These are phyloP conservation scores for Echinosophora koreensis DNA, from an alignment of 306 rosid species.

Conservation along the genomic window DNA sequence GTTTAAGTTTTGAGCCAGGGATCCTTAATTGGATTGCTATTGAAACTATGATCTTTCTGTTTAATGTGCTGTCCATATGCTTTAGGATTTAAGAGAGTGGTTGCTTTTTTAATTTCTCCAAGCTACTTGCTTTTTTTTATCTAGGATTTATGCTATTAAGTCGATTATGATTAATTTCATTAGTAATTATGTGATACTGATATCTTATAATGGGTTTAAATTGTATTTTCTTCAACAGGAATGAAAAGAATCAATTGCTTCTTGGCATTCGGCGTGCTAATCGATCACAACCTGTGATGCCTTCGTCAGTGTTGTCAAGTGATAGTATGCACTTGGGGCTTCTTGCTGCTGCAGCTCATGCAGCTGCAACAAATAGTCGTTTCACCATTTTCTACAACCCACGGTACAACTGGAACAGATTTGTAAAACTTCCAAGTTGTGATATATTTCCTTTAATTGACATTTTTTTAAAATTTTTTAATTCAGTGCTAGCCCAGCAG, in stretches of 20 bases:
- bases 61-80: background rate
- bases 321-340: constrained; percentile 99
- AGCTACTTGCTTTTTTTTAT: constrained; percentile 10
- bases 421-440: constrained; percentile 1
- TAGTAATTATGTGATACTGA: constrained; percentile 31
- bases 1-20: constrained; percentile 21
- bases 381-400: constrained; percentile 97
- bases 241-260: constrained; percentile 92
- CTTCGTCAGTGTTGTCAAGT: constrained; percentile 95
- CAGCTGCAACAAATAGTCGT: constrained; percentile 96
- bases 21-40: constrained; percentile 32
- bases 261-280: constrained; percentile 91
- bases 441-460: constrained; percentile 11
- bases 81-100: constrained; percentile 31
- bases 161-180: background rate
- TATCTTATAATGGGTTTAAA: constrained; percentile 16
- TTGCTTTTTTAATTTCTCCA: background rate
- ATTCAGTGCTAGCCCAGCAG: constrained; percentile 96
- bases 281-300: constrained; percentile 95
- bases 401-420: constrained; percentile 58
- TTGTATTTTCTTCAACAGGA: constrained; percentile 60
- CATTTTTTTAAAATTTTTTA: background rate
- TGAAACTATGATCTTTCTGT: background rate
- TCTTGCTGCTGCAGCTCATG: constrained; percentile 99
- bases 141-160: background rate